Base-by-base conservation (phyloP, 2,329 filamentous ascomycete species). In the Fusarium tricinctum region DNA sequence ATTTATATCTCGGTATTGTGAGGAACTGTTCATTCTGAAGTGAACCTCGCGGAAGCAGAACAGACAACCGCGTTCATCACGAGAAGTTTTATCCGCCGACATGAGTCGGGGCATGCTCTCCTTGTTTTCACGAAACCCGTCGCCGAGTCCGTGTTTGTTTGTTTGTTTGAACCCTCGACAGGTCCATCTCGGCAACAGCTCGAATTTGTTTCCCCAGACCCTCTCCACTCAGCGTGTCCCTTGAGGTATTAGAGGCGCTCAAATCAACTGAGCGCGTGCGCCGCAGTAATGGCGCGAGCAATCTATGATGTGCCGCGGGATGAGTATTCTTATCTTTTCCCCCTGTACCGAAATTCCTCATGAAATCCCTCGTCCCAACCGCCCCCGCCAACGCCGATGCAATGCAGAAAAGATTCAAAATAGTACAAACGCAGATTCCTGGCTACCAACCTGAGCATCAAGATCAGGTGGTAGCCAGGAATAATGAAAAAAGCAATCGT, bases 361-460 rank as follows among this genome's bases (percentile, higher is more conserved):
- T 64, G 55, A 69, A 73, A 67, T 74, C 72, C 74, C 70, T 71
- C 69, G 70, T 71, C 71, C 69, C 55, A 57, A 70, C 74, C 61
- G 75, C 76, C 79, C 61, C 76, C 76, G 68, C 79, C 76, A 87
- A 88, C 86, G 86, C 86, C 86, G 78, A 74, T 87, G 86, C 85
- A 85, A 88, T 87, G 85, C 85, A 82, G 58, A 66, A 75, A 71
- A 75, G 70, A 75, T 73, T 71, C 63, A 71, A 71, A 77, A 76
- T 78, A 76, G 74, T 81, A 81, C 79, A 82, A 74, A 75, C 73
- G 71, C 74, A 61, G 48, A 44, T 43, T 64, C 46, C 52, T 49
- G 43, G 38, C 30, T 50, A 30, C 59, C 23, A 17, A 4, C 49
- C 20, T 44, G 63, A 55, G 54, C 72, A 54, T 70, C 71, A 69